Percentiles rank a stretch among this genome's conserved stretches.
Evolutionary conservation across 2,329 filamentous ascomycete genomes (phyloP).

Genomic region (Diaporthe sp.): DNA sequence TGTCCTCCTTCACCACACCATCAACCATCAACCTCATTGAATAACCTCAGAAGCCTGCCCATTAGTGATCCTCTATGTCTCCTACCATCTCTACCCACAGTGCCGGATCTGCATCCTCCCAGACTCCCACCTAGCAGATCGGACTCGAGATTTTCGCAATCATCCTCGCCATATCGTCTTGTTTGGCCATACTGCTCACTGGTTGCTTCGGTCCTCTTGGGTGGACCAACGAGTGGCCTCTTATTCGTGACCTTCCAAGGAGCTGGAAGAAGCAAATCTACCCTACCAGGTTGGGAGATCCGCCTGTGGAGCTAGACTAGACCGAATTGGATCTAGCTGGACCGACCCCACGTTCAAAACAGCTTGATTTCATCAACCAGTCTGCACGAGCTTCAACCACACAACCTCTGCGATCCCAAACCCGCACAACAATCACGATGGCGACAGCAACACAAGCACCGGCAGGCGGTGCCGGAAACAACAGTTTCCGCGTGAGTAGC

Average conservation of each 20-base stretch:
- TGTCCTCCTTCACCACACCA: not conserved
- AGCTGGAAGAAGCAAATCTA: not conserved
- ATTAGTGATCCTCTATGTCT: not conserved
- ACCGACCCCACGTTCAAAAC: constrained; percentile 5
- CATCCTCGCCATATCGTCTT: not conserved
- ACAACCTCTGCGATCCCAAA: constrained; percentile 35
- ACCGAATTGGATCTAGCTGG: not conserved
- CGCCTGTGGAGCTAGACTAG: no score
- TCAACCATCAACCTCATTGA: not conserved
- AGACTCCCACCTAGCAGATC: not conserved
- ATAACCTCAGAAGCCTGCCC: not conserved
- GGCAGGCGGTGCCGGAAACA: constrained; percentile 60
- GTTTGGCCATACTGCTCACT: not conserved
- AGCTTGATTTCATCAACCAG: constrained; percentile 1
- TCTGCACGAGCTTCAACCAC: not conserved
- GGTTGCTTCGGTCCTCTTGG: constrained; percentile 17
- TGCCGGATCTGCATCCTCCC: not conserved
- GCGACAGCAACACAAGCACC: constrained; percentile 59
- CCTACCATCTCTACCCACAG: not conserved
- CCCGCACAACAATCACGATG: constrained; percentile 50
- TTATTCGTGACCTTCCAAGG: not conserved
- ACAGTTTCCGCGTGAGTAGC: constrained; percentile 65
- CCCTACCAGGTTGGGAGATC: not conserved
- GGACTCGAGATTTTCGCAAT: not conserved
- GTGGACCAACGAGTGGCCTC: constrained; percentile 10